Evolutionary conservation across 495 filamentous ascomycete species (phyloP).

Genomic region (Patellaria atrata): DNA sequence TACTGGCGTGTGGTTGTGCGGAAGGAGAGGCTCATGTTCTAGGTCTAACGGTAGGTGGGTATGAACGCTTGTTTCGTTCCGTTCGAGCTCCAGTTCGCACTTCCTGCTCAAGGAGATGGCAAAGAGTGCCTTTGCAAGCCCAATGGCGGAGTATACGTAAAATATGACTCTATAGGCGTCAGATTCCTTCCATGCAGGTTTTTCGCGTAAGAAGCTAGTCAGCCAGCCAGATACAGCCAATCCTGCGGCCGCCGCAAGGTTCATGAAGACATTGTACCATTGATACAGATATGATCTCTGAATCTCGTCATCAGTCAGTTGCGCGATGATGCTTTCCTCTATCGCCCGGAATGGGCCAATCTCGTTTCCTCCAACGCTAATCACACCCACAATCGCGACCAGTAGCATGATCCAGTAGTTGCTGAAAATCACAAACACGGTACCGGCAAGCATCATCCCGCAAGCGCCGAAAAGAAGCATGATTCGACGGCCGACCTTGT

Average conservation of each 20-base stretch:
- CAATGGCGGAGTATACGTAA: constrained; percentile 52
- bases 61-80: too few relatives aligned
- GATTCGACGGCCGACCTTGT: constrained; percentile 52
- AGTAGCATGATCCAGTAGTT: constrained; percentile 63
- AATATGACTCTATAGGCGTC: constrained; percentile 57
- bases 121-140: constrained; percentile 49
- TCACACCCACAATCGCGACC: constrained; percentile 67
- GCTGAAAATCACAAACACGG: constrained; percentile 49
- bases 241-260: constrained; percentile 48
- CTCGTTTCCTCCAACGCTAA: constrained; percentile 49
- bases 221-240: constrained; percentile 52
- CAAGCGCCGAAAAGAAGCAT: constrained; percentile 54
- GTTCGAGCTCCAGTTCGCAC: constrained; percentile 41
- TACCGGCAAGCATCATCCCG: constrained; percentile 53
- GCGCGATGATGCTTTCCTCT: constrained; percentile 70
- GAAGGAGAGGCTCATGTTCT: constrained; percentile 30
- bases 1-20: not conserved
- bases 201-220: constrained; percentile 36
- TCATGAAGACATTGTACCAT: constrained; percentile 64
- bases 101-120: constrained; percentile 41
- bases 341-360: constrained; percentile 58
- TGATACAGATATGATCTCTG: constrained; percentile 60
- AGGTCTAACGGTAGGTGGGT: too few relatives aligned
- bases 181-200: constrained; percentile 38
- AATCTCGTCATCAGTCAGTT: constrained; percentile 48